phyloP scores from a whole-genome alignment of 768 basidiomycete species.

The Auricularia sp. region DNA sequence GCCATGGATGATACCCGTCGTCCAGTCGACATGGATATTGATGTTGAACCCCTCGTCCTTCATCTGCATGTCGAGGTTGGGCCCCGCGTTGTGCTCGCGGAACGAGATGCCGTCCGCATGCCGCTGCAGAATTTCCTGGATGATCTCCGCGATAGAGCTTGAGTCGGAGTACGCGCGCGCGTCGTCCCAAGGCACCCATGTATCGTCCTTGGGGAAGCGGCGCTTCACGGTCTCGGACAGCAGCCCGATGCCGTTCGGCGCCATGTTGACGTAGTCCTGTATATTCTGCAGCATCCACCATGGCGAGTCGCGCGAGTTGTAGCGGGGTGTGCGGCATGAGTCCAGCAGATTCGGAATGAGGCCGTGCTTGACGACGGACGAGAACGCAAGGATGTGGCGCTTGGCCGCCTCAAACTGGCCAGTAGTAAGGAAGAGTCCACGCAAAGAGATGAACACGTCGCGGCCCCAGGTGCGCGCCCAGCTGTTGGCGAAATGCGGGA shows the following conservation, averaged over 20 bases:
- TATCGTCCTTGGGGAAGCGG: slow-evolving; percentile 91
- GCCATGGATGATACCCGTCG: slow-evolving; percentile 80
- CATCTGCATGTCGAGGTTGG: slow-evolving; percentile 98
- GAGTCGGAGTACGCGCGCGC: slow-evolving; percentile 70
- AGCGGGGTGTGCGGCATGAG: slow-evolving; percentile 78
- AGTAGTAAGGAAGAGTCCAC: slow-evolving; percentile 78
- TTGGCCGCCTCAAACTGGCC: slow-evolving; percentile 29
- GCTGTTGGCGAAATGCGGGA: slow-evolving; percentile 85
- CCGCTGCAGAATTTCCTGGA: slow-evolving; percentile 92
- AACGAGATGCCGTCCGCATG: slow-evolving; percentile 90
- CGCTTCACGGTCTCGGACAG: slow-evolving; percentile 76
- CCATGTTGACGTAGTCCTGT: slow-evolving; percentile 80
- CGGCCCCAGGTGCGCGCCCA: slow-evolving; percentile 99
- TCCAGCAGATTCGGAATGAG: slow-evolving; percentile 94
- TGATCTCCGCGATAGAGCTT: slow-evolving; percentile 82
- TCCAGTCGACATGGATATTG: slow-evolving; percentile 91
- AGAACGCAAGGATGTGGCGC: slow-evolving; percentile 19
- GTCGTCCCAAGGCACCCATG: slow-evolving; percentile 90
- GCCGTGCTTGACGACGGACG: slow-evolving; percentile 65
- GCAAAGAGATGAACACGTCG: slow-evolving; percentile 85
- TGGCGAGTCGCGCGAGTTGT: slow-evolving; percentile 94
- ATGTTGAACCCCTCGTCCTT: slow-evolving; percentile 86
- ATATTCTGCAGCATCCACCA: slow-evolving; percentile 99
- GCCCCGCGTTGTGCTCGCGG: slow-evolving; percentile 92
- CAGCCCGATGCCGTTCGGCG: slow-evolving; percentile 75